These are phyloP conservation scores for Phytopythium vexans DNA, from an alignment of 352 stramenopile genomes.

Conservation along the genomic window DNA sequence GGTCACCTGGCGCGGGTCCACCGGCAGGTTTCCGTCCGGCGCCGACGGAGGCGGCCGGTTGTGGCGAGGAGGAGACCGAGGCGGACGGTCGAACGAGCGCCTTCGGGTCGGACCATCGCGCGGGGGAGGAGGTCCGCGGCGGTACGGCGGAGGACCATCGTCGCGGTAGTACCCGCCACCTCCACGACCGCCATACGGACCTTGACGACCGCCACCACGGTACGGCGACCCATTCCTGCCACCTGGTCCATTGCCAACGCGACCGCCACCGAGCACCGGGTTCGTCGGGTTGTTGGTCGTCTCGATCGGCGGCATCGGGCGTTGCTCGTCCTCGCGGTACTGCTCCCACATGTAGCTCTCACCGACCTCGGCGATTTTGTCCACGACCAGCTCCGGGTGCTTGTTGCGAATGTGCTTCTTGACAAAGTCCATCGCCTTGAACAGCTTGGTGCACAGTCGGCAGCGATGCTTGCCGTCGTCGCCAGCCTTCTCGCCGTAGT, in stretches of 20 bases:
- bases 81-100: slow-evolving; percentile 42
- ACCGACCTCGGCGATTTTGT: slow-evolving; percentile 77
- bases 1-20: slow-evolving; percentile 77
- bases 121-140: slow-evolving; percentile 43
- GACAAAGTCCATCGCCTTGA: slow-evolving; percentile 86
- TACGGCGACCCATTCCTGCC: slow-evolving; percentile 27
- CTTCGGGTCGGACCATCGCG: slow-evolving; percentile 45
- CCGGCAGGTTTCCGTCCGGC: slow-evolving; percentile 65
- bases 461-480: slow-evolving; percentile 83
- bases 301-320: slow-evolving; percentile 69
- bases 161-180: slow-evolving; percentile 57
- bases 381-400: slow-evolving; percentile 76
- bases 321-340: slow-evolving; percentile 79
- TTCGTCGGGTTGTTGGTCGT: slow-evolving; percentile 63
- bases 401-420: slow-evolving; percentile 90
- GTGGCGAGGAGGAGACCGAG: slow-evolving; percentile 31
- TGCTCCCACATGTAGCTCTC: slow-evolving; percentile 89
- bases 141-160: slow-evolving; percentile 36
- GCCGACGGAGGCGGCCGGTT: slow-evolving; percentile 23
- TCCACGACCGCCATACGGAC: slow-evolving; percentile 17
- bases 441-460: slow-evolving; percentile 84
- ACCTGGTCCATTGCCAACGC: slow-evolving; percentile 17
- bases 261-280: slow-evolving; percentile 45
- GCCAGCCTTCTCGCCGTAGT: slow-evolving; percentile 81
- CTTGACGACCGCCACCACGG: slow-evolving; percentile 23